Percentiles rank a stretch among this genome's conserved stretches.
phyloP scores from a whole-genome alignment of 2,329 filamentous ascomycete genomes.

The Epichloe brachyelytri region DNA sequence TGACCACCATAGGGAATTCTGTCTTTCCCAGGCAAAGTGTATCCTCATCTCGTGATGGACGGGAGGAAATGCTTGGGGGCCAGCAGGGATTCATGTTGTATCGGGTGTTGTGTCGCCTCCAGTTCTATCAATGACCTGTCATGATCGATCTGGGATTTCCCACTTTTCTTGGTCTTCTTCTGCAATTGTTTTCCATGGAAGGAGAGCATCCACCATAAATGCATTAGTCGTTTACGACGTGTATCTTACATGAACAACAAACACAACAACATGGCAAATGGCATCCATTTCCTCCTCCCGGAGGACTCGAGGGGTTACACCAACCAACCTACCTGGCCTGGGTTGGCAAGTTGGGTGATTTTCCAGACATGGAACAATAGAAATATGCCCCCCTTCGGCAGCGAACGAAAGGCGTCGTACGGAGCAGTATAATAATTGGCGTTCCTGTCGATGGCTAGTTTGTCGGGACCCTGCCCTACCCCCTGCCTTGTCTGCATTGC shows the following conservation, averaged over 20 bases:
- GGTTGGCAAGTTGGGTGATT: too few relatives aligned
- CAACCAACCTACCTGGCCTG: too few relatives aligned
- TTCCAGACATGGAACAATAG: background rate
- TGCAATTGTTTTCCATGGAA: background rate
- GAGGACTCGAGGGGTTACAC: too few relatives aligned
- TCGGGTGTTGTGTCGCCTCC: background rate
- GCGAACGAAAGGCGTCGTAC: background rate
- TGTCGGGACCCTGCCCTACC: background rate
- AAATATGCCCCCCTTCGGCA: background rate
- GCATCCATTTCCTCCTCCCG: background rate
- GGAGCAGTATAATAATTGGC: background rate
- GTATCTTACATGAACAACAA: background rate
- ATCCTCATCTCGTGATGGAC: too few relatives aligned
- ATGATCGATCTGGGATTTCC: background rate
- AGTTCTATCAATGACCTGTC: background rate
- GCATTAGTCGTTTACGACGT: background rate
- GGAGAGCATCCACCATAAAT: background rate
- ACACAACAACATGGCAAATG: background rate
- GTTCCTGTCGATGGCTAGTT: background rate
- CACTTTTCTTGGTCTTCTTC: background rate
- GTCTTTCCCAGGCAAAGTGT: background rate
- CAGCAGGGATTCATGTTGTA: too few relatives aligned
- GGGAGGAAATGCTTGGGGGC: too few relatives aligned
- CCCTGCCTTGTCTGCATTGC: too few relatives aligned
- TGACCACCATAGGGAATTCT: background rate